Conservation (phyloP, 306 rosid genomes). For the Albizia julibrissin region DNA sequence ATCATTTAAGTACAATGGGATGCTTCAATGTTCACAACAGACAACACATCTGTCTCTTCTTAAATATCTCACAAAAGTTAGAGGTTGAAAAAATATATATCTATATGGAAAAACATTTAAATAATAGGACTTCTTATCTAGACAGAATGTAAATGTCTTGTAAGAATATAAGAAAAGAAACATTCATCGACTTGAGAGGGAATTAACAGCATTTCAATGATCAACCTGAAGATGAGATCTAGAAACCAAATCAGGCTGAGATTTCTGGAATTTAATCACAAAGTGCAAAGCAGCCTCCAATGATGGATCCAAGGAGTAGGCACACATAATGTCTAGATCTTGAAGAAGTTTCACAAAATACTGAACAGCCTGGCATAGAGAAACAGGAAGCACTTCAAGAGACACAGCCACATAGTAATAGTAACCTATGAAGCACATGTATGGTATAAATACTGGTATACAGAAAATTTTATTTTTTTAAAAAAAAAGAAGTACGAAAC, state of each 20-base stretch:
- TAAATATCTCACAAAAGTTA: not conserved
- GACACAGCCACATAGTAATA: slow-evolving; percentile 5
- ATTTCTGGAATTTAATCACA: slow-evolving; percentile 86
- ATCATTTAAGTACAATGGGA: slow-evolving; percentile 4
- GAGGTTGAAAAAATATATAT: slow-evolving; percentile 11
- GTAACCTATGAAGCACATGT: not conserved
- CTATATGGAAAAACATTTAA: slow-evolving; percentile 8
- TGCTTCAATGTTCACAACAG: slow-evolving; percentile 13
- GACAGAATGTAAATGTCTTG: slow-evolving; percentile 4
- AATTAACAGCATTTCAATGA: slow-evolving; percentile 28
- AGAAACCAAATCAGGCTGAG: slow-evolving; percentile 90
- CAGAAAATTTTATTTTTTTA: not conserved
- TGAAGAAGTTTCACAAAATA: slow-evolving; percentile 84
- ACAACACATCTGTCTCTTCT: slow-evolving; percentile 12
- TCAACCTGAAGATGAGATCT: slow-evolving; percentile 96
- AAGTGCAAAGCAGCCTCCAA: slow-evolving; percentile 77
- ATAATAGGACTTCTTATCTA: slow-evolving; percentile 8
- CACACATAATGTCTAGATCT: slow-evolving; percentile 74
- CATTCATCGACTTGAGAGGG: slow-evolving; percentile 11
- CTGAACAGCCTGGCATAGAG: slow-evolving; percentile 72
- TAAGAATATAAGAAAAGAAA: not conserved
- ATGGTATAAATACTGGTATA: not conserved
- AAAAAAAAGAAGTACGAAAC: not conserved
- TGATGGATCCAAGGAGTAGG: slow-evolving; percentile 68
- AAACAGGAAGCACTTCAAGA: slow-evolving; percentile 32